Percentiles rank a stretch among this genome's conserved stretches.
phyloP scores from a whole-genome alignment of 1,284 basidiomycete species.

The Irpex sp. region DNA sequence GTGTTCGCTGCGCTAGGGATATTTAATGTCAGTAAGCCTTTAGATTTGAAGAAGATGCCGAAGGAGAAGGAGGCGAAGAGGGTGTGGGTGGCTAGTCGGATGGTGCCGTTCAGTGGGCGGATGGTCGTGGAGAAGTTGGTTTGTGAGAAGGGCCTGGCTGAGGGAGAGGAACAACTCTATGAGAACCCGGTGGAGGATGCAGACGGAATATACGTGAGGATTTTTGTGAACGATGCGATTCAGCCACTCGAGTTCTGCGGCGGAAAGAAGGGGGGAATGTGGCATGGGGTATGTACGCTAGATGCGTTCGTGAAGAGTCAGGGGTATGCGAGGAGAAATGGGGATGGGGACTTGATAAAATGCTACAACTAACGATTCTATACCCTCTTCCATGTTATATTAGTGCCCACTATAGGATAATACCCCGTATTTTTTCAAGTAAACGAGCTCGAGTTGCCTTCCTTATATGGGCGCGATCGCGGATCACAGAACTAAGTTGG shows the following conservation, averaged over 20 bases:
- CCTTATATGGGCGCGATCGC: too few relatives aligned
- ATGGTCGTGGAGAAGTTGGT: conserved; percentile 58
- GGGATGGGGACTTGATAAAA: conserved; percentile 60
- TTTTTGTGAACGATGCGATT: conserved; percentile 59
- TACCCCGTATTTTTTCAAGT: too few relatives aligned
- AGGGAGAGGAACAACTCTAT: too few relatives aligned
- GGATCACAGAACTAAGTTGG: too few relatives aligned
- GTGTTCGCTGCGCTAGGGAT: conserved; percentile 70
- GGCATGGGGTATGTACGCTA: conserved; percentile 57
- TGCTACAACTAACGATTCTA: conserved; percentile 33
- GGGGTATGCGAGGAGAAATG: conserved; percentile 56
- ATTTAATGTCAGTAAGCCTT: conserved; percentile 36
- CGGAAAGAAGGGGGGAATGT: conserved; percentile 15
- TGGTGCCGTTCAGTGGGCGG: conserved; percentile 61
- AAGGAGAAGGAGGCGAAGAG: conserved; percentile 29
- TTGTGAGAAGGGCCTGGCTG: conserved; percentile 26
- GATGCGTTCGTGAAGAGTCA: conserved; percentile 69
- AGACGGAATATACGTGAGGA: background rate
- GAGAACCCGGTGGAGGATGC: background rate
- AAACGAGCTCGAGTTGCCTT: too few relatives aligned
- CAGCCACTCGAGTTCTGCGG: conserved; percentile 62
- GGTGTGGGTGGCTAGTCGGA: conserved; percentile 49
- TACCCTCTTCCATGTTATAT: background rate
- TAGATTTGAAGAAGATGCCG: conserved; percentile 34
- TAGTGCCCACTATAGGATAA: too few relatives aligned